Conservation (phyloP, 1,139 yeast species). For the Lodderomyces margitis region DNA sequence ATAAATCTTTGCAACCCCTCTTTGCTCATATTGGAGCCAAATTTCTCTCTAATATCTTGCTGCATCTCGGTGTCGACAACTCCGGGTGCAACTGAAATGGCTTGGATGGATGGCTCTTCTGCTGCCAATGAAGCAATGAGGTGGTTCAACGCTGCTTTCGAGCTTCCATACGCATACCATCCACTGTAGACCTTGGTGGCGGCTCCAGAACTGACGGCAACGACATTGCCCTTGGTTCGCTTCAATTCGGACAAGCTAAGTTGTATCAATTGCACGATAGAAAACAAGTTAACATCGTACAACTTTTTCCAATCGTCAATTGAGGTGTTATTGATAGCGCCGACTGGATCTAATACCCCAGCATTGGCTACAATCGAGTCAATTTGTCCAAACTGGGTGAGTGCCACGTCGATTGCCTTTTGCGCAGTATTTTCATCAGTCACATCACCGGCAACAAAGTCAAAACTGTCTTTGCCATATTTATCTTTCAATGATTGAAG, state of each 20-base stretch:
- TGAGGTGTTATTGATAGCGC: conserved; percentile 48
- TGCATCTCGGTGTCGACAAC: conserved; percentile 93
- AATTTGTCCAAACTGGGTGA: conserved; percentile 55
- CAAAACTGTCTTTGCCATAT: conserved; percentile 51
- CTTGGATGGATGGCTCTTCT: conserved; percentile 60
- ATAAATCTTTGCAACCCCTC: conserved; percentile 57
- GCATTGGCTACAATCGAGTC: conserved; percentile 83
- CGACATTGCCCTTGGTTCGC: conserved; percentile 54
- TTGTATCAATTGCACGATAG: conserved; percentile 63
- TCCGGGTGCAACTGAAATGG: conserved; percentile 86
- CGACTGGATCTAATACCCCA: conserved; percentile 82
- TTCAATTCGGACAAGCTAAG: conserved; percentile 59
- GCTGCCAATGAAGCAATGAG: conserved; percentile 61
- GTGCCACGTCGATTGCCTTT: conserved; percentile 47
- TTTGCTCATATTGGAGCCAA: conserved; percentile 55
- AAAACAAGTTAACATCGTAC: conserved; percentile 77
- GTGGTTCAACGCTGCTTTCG: conserved; percentile 87
- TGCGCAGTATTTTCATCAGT: conserved; percentile 37
- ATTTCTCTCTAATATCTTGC: conserved; percentile 60
- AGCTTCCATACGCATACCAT: conserved; percentile 89
- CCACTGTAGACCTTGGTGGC: conserved; percentile 58
- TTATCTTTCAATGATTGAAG: conserved; percentile 41
- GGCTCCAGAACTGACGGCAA: conserved; percentile 89
- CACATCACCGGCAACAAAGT: conserved; percentile 67
- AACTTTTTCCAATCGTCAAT: conserved; percentile 59